phyloP scores from a whole-genome alignment of 192 early-diverging fungal species.

The Coemansia reversa region DNA sequence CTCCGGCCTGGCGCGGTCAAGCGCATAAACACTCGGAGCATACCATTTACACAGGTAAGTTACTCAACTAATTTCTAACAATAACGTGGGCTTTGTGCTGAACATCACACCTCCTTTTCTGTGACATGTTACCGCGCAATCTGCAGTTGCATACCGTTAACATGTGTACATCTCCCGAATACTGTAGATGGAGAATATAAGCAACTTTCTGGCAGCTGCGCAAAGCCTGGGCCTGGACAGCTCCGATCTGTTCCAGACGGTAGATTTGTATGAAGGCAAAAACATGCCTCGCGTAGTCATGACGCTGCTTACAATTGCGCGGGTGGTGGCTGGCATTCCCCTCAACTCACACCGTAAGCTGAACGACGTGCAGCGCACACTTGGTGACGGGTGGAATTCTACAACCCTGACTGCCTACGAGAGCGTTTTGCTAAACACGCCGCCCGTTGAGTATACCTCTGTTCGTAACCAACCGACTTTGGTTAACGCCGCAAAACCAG shows the following conservation, averaged over 20 bases:
- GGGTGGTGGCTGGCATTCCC: constrained; percentile 57
- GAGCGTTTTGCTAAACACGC: constrained; percentile 2
- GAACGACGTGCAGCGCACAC: constrained; percentile 31
- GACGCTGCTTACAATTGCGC: constrained; percentile 71
- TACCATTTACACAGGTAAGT: constrained; percentile 70
- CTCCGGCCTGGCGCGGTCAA: constrained; percentile 71
- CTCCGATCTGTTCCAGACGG: constrained; percentile 76
- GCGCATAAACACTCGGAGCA: constrained; percentile 65
- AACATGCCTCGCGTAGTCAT: constrained; percentile 74
- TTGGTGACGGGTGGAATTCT: constrained; percentile 44
- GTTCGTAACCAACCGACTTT: constrained; percentile 40
- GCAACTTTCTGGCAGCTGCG: constrained; percentile 71
- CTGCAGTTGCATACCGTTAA: neutral
- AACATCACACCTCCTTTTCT: too few relatives aligned
- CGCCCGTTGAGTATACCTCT: constrained; percentile 20
- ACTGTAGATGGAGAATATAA: constrained; percentile 81
- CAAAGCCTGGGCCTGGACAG: constrained; percentile 70
- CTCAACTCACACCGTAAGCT: constrained; percentile 47
- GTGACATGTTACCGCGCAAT: neutral
- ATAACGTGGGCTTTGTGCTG: neutral
- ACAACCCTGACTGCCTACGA: constrained; percentile 33
- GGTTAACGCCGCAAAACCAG: constrained; percentile 15
- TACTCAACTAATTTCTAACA: neutral
- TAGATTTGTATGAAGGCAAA: constrained; percentile 78
- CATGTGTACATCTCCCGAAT: neutral